These are phyloP conservation scores for Tuber calosporum DNA, from an alignment of 495 filamentous ascomycete species.

Conservation along the genomic window DNA sequence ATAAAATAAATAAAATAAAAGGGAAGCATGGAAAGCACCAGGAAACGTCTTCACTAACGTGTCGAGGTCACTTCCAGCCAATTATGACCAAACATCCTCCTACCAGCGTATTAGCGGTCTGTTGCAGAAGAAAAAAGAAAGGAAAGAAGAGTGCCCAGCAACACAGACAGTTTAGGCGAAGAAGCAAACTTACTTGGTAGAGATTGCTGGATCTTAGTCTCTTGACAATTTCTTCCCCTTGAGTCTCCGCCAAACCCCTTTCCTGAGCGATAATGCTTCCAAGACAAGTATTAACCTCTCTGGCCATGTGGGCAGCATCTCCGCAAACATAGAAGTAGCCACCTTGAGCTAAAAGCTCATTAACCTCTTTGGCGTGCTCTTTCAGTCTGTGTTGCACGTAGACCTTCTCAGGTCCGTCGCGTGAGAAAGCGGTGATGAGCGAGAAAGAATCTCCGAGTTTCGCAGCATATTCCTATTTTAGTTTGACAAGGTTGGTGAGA, in stretches of 20 bases:
- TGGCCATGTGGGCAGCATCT: slow-evolving; percentile 96
- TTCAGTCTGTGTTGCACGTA: slow-evolving; percentile 92
- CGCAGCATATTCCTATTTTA: slow-evolving; percentile 65
- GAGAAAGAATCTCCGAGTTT: slow-evolving; percentile 79
- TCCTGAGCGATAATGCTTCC: slow-evolving; percentile 76
- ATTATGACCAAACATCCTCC: slow-evolving; percentile 87
- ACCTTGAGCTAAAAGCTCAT: slow-evolving; percentile 78
- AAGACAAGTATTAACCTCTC: slow-evolving; percentile 83
- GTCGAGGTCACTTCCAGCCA: not conserved
- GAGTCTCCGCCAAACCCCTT: slow-evolving; percentile 68
- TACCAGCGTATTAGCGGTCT: slow-evolving; percentile 34
- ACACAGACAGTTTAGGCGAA: slow-evolving; percentile 6
- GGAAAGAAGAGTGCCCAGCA: not conserved
- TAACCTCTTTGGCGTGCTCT: slow-evolving; percentile 75
- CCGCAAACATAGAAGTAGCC: slow-evolving; percentile 98
- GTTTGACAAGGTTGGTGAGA: slow-evolving; percentile 17
- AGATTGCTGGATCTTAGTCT: slow-evolving; percentile 84
- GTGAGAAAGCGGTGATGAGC: slow-evolving; percentile 86
- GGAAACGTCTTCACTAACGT: not conserved
- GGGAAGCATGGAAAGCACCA: slow-evolving; percentile 1
- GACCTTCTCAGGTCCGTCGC: slow-evolving; percentile 76
- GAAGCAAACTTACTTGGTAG: slow-evolving; percentile 63
- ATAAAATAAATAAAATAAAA: slow-evolving; percentile 27
- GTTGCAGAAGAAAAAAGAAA: slow-evolving; percentile 1
- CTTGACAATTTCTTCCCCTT: slow-evolving; percentile 94